Base-by-base conservation (phyloP, 2,329 filamentous ascomycete species). In the Setomelanomma holmii region DNA sequence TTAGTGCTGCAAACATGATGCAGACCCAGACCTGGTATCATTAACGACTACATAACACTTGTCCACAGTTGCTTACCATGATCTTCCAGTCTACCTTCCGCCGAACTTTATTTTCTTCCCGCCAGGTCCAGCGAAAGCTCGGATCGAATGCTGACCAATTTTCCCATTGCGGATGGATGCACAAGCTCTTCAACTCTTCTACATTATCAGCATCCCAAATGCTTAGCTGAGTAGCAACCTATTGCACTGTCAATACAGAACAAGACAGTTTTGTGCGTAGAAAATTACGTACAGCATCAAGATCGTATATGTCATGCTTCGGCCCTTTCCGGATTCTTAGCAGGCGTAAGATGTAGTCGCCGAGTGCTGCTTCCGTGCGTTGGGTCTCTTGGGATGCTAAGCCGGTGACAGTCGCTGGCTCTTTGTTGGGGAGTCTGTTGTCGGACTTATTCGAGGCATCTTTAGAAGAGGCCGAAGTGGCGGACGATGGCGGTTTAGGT, bases 91-190 rank as follows among this genome's bases (percentile, higher is more conserved):
- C 27, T 3, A 30, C 27, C 27, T 30, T 30, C 27, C 27, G 27
- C 3, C 27, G 27, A 8, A 30, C 27, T 30, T 30, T 8, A 6
- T 30, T 30, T 14, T 86, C 84, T 60, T 86, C 83, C 35, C 77
- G 73, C 27, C 75, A 66, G 0, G 78, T 79, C 84, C 83, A 86
- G 45, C 76, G 71, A 35, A 78, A 80, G 1, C 68, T 63, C 1
- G 83, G 82, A 55, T 86, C 82, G 60, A 79, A 85, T 38, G 82
- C 76, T 63, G 85, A 83, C 16, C 76, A 72, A n/a, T 82, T 82
- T 60, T 86, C 83, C 61, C 85, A 86, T 36, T 60, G 14, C 16
- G 48, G 49, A 36, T 57, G 55, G 21, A 57, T 57, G 11, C 54
- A 48, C 5, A 45, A 22, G 30, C 46, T 43, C 14, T 57, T 57